Base-by-base conservation (phyloP, 352 stramenopile genomes). In the Aphanomyces astaci region DNA sequence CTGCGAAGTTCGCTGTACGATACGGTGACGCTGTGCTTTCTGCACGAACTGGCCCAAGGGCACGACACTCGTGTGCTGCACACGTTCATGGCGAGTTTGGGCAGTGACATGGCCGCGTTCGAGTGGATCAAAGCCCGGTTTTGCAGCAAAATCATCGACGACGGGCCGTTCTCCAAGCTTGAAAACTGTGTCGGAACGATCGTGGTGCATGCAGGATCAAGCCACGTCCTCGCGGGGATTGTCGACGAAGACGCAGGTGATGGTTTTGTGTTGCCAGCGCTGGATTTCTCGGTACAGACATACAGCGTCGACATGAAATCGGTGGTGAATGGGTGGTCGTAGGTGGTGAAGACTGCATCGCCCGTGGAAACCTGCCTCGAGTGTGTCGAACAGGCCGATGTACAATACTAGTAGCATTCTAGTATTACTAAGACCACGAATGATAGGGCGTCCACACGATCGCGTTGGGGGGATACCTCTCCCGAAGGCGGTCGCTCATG, bases 21-120 rank as follows among this genome's bases (percentile, higher is more conserved):
- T n/a, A 68, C 51, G 15, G 62, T 68, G 10, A 52, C 62, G 27
- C 22, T 52, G 4, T 68, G 62, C 33, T 68, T 68, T 48, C 33
- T 68, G 13, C 46, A 68, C 36, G 62, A 68, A 31, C 62, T 68
- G 28, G 51, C 51, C 25, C 51, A 59, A 36, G 30, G 51, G 22
- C 51, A 59, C 51, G 51, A 59, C 27, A 15, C 22, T 4, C 51
- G 30, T 19, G 25, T 59, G 5, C 27, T 59, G 2, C 25, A 32
- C 1, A 59, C 51, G 51, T 59, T 59, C 51, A 30, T 59, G 17
- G 51, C 17, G 25, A 39, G 51, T 1, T n/a, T 59, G 25, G 51
- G 51, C 25, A 59, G 51, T 30, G 51, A 59, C 27, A 19, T 10
- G 4, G 51, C 51, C 9, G 51, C 51, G n/a, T 59, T 59, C n/a